Conservation (phyloP, 306 rosid species). For the Glycine soja region DNA sequence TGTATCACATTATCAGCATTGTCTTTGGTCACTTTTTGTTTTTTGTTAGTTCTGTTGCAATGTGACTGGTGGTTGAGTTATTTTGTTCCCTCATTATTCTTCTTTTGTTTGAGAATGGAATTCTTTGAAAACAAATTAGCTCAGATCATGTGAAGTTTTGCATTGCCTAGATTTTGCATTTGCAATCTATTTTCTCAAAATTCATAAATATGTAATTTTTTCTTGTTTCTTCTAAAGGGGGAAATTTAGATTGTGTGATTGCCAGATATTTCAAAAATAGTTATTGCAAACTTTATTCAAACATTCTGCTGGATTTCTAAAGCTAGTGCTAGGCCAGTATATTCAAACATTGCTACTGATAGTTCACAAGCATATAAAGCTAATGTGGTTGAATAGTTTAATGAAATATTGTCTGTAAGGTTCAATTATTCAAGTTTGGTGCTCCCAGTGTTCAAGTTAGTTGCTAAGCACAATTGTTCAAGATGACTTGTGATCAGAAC, state of each 20-base stretch:
- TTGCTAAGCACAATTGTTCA: not conserved
- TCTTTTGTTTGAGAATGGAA: conserved; percentile 12
- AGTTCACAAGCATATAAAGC: conserved; percentile 13
- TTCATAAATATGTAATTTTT: conserved; percentile 18
- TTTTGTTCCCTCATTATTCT: not conserved
- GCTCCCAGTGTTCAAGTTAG: not conserved
- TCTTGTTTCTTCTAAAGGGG: not conserved
- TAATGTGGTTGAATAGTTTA: not conserved
- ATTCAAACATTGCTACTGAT: too few species aligned
- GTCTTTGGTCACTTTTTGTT: conserved; percentile 14
- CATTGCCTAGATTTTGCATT: conserved; percentile 17
- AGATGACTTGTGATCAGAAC: not conserved
- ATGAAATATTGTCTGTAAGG: not conserved
- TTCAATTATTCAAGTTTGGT: conserved; percentile 20
- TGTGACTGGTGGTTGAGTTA: conserved; percentile 25
- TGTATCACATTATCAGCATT: conserved; percentile 25
- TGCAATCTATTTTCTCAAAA: conserved; percentile 17
- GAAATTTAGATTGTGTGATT: conserved; percentile 4
- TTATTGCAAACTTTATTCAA: conserved; percentile 17
- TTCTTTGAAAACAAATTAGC: not conserved
- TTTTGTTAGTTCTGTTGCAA: conserved; percentile 16
- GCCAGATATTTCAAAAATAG: conserved; percentile 23
- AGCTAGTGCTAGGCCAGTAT: not conserved
- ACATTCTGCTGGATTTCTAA: conserved; percentile 26
- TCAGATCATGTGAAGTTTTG: conserved; percentile 21